phyloP scores from a whole-genome alignment of 257 asterid genomes.

The Przewalskia tangutica region DNA sequence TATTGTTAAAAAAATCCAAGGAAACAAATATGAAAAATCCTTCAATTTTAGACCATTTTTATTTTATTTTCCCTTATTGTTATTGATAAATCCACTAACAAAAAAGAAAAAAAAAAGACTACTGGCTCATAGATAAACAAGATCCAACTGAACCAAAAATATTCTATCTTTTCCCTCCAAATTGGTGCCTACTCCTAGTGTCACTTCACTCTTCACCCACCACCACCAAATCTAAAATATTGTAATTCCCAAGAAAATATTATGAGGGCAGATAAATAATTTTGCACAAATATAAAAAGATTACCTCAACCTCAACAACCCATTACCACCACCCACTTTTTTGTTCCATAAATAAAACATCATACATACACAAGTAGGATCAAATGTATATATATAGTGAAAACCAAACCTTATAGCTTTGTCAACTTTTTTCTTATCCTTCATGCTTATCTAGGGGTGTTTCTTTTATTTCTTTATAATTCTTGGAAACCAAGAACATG shows the following conservation, averaged over 20 bases:
- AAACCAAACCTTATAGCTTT: slow-evolving; percentile 16
- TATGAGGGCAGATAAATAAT: background rate
- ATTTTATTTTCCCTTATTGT: background rate
- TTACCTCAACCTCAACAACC: slow-evolving; percentile 25
- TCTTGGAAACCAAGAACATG: slow-evolving; percentile 23
- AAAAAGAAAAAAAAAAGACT: slow-evolving; percentile 10
- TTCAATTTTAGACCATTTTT: slow-evolving; percentile 10
- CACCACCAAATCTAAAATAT: slow-evolving; percentile 45
- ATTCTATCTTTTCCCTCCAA: slow-evolving; percentile 31
- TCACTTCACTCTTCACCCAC: slow-evolving; percentile 20
- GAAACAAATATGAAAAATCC: background rate
- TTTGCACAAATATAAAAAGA: background rate
- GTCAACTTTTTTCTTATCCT: slow-evolving; percentile 6
- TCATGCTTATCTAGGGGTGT: slow-evolving; percentile 14
- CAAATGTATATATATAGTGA: background rate
- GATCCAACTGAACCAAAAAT: slow-evolving; percentile 9
- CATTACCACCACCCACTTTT: slow-evolving; percentile 42
- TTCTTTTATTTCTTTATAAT: background rate
- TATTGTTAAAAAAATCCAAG: background rate
- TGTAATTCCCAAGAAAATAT: slow-evolving; percentile 1
- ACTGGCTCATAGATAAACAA: slow-evolving; percentile 21
- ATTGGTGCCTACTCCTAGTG: slow-evolving; percentile 14
- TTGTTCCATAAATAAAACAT: slow-evolving; percentile 1
- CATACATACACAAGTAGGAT: background rate
- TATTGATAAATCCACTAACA: background rate